A percentile compares a stretch with the other conserved stretches of the same genome.
phyloP scores from a whole-genome alignment of 441 rosid genomes.

The Biscutella auriculata region DNA sequence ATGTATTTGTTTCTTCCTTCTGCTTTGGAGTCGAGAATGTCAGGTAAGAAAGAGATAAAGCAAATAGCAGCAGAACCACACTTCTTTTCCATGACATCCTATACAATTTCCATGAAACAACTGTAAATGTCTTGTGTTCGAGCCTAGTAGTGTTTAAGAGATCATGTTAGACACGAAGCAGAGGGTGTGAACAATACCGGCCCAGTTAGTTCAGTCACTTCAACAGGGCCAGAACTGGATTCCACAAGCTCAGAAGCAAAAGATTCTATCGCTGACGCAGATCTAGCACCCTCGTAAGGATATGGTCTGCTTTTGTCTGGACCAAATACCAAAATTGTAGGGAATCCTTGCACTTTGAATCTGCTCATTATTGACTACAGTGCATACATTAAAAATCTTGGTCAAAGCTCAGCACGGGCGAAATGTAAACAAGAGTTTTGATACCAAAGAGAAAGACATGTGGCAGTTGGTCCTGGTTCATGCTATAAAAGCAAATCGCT shows the following conservation, averaged over 20 bases:
- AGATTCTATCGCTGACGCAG: slow-evolving; percentile 84
- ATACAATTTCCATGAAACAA: slow-evolving; percentile 7
- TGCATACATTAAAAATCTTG: neutral
- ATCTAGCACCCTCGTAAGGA: slow-evolving; percentile 87
- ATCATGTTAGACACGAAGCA: neutral
- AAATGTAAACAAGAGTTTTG: neutral
- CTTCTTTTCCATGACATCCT: slow-evolving; percentile 87
- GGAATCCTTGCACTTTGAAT: slow-evolving; percentile 96
- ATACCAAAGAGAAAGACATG: neutral
- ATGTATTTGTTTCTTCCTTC: slow-evolving; percentile 92
- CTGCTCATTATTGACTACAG: slow-evolving; percentile 91
- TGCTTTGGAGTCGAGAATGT: slow-evolving; percentile 93
- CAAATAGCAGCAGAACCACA: slow-evolving; percentile 95
- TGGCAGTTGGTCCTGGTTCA: slow-evolving; percentile 5
- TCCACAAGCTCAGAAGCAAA: slow-evolving; percentile 82
- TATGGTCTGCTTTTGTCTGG: slow-evolving; percentile 74
- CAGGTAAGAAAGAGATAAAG: slow-evolving; percentile 89
- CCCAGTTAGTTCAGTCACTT: slow-evolving; percentile 75
- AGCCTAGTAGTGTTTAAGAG: neutral
- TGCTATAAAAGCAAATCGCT: neutral
- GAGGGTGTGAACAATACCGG: slow-evolving; percentile 34
- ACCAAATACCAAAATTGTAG: slow-evolving; percentile 91
- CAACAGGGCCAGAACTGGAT: slow-evolving; percentile 74
- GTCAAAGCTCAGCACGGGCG: slow-evolving; percentile 3
- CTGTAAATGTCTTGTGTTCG: slow-evolving; percentile 1